Percentiles rank a stretch among this genome's conserved stretches.
phyloP scores from a whole-genome alignment of 768 basidiomycete species.

The Suillus clintonianus region DNA sequence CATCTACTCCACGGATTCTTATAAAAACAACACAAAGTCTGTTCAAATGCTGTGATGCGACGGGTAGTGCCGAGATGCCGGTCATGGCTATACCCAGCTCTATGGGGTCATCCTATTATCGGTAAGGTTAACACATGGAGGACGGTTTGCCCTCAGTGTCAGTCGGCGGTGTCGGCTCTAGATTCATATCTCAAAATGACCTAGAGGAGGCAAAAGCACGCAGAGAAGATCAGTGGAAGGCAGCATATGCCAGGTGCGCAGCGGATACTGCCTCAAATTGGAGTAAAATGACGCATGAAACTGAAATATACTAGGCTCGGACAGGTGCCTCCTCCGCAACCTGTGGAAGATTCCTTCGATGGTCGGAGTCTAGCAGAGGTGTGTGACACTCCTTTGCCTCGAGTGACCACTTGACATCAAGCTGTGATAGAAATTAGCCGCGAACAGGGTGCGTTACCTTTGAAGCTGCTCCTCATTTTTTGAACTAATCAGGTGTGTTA shows the following conservation, averaged over 20 bases:
- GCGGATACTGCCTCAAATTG: not conserved
- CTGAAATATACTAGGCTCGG: constrained; percentile 55
- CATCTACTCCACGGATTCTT: not conserved
- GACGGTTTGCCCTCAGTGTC: constrained; percentile 74
- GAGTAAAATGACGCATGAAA: not conserved
- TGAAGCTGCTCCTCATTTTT: not conserved
- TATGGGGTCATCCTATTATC: not conserved
- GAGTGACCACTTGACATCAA: constrained; percentile 10
- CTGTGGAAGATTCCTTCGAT: constrained; percentile 76
- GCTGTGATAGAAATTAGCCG: constrained; percentile 74
- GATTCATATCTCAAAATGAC: constrained; percentile 81
- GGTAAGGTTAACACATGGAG: constrained; percentile 45
- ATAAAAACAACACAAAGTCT: not conserved
- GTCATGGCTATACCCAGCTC: not conserved
- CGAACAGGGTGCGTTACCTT: constrained; percentile 66
- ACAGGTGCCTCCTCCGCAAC: constrained; percentile 80
- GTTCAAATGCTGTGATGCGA: not conserved
- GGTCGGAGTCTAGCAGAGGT: constrained; percentile 90
- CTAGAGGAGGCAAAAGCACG: constrained; percentile 70
- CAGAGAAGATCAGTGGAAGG: constrained; percentile 86
- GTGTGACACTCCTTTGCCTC: constrained; percentile 31
- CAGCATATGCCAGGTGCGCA: constrained; percentile 77
- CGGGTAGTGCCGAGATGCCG: not conserved
- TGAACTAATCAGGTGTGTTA: constrained; percentile 29
- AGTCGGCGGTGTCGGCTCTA: constrained; percentile 72